Evolutionary conservation across 805 yeast genomes (phyloP), one percentile per base, ranked within the genome.

Genomic region (Saturnispora quitensis): DNA sequence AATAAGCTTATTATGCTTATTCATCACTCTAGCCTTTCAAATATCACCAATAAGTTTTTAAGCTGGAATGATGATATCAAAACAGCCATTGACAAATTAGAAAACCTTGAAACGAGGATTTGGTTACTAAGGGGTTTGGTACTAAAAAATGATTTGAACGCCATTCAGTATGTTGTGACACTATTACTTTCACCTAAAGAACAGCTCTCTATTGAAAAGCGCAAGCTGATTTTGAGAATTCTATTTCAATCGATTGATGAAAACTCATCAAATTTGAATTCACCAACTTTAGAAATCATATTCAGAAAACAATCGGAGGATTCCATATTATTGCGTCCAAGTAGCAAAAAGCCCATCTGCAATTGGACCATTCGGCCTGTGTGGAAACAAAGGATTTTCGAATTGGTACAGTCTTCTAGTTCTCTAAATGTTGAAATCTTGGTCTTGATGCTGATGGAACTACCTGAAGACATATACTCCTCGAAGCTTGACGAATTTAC

Each of bases 361-460:
- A 80, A 80, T 55, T 73, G 85, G 51, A 79, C 82, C 53, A 76
- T 84, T 18, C 77, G 86, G 53, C 65, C 77, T 44, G 72, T 93
- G 24, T 88, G 85, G 73, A 89, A 89, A 62, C 99, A 93, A 62
- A 82, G 82, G 56, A 73, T 87, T 25, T 88, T 89, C 62, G 78
- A 80, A 53, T 68, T 73, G 8, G 69, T 81, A 1, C 72, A 88
- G 5, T 65, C 63, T 24, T 40, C 44, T 8, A n/a, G 31, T 13
- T 24, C 44, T 12, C 15, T 40, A 5, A 42, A 43, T 5, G 18
- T 33, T n/a, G 43, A 34, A 25, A 28, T 43, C 31, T 63, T 89
- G 33, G 77, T 84, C 7, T 62, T 66, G 0, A 74, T 73, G 3
- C 81, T 76, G 62, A 66, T 68, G 31, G 57, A 59, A 27, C 51